A percentile compares a stretch with the other conserved stretches of the same genome.
Conservation (phyloP, 2,329 filamentous ascomycete genomes). For the Malbranchea cinnamomea region DNA sequence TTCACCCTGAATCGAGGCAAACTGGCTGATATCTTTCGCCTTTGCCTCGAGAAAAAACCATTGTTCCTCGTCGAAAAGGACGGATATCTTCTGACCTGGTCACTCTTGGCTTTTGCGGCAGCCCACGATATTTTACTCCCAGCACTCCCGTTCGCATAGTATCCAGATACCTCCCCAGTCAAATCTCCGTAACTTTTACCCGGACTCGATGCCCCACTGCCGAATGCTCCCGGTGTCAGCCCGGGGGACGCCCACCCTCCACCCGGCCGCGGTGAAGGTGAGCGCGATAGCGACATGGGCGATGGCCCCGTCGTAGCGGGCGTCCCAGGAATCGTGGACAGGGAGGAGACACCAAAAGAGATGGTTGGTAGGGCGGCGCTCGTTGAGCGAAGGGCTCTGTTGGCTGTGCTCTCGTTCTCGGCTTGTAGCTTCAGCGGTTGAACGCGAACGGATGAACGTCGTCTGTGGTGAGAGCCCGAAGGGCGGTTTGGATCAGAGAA, state of each 20-base stretch:
- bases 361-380: conserved; percentile 14
- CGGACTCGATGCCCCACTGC: conserved; percentile 43
- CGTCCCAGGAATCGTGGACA: conserved; percentile 44
- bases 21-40: conserved; percentile 63
- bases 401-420: conserved; percentile 4
- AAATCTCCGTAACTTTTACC: conserved; percentile 33
- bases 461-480: conserved; percentile 8
- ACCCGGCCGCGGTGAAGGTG: conserved; percentile 68
- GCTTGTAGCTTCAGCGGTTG: conserved; percentile 6
- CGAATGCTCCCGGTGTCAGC: conserved; percentile 52
- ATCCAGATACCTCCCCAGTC: conserved; percentile 36
- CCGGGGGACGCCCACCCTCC: conserved; percentile 83
- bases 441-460: conserved; percentile 7
- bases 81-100: conserved; percentile 58
- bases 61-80: conserved; percentile 68
- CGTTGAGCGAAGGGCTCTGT: conserved; percentile 5
- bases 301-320: conserved; percentile 40
- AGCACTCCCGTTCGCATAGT: conserved; percentile 10
- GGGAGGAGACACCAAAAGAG: conserved; percentile 18
- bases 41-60: conserved; percentile 76
- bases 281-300: conserved; percentile 70
- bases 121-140: conserved; percentile 55
- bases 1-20: conserved; percentile 54
- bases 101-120: conserved; percentile 61
- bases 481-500: conserved; percentile 4